Evolutionary conservation across 768 basidiomycete genomes (phyloP).

Genomic region (Suillus plorans): DNA sequence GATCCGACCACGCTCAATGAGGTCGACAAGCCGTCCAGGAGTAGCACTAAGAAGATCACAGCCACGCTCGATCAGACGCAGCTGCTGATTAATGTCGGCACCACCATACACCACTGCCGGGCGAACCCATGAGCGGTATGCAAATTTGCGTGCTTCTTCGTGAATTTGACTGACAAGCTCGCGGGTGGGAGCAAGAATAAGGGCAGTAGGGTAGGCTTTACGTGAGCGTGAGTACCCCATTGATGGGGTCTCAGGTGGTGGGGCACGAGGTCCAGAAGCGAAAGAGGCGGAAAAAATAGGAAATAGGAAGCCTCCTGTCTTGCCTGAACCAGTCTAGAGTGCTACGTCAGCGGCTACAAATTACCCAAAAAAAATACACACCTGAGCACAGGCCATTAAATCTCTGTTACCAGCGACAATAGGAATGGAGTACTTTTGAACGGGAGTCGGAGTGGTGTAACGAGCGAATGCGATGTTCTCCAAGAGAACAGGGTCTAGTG

Average conservation of each 20-base stretch:
- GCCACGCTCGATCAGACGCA: conserved; percentile 92
- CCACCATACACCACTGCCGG: conserved; percentile 99
- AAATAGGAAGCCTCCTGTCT: conserved; percentile 98
- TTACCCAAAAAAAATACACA: conserved; percentile 32
- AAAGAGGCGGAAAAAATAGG: conserved; percentile 97
- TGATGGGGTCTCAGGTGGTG: conserved; percentile 53
- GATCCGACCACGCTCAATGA: conserved; percentile 97
- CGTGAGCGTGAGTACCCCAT: conserved; percentile 63
- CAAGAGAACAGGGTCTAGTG: conserved; percentile 88
- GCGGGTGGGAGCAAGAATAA: conserved; percentile 96
- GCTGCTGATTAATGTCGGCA: conserved; percentile 95
- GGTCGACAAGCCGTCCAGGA: conserved; percentile 95
- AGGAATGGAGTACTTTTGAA: conserved; percentile 99
- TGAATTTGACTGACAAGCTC: conserved; percentile 99
- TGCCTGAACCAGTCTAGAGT: conserved; percentile 94
- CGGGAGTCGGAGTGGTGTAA: conserved; percentile 95
- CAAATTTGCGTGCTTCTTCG: conserved; percentile 98
- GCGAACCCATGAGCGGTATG: conserved; percentile 98
- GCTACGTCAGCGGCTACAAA: conserved; percentile 19
- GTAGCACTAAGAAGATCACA: conserved; percentile 97
- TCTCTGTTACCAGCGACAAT: conserved; percentile 90
- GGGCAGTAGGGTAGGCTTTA: conserved; percentile 95
- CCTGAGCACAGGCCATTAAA: conserved; percentile 95
- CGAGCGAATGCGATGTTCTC: conserved; percentile 93
- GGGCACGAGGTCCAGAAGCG: conserved; percentile 70